Evolutionary conservation across 2,329 filamentous ascomycete genomes (phyloP).

Genomic region (Paecilomyces variotii): DNA sequence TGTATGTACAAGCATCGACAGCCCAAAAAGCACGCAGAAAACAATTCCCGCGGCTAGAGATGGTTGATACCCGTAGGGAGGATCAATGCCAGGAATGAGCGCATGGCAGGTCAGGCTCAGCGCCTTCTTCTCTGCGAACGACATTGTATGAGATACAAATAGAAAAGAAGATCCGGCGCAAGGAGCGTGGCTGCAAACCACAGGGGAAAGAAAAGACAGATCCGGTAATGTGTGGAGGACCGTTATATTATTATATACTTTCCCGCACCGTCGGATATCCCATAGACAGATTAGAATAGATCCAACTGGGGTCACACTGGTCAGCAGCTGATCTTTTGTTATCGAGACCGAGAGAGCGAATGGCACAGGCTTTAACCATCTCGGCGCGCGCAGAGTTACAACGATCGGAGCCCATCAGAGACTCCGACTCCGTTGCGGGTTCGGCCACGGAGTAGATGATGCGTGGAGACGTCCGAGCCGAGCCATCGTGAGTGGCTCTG

Average conservation of each 20-base stretch:
- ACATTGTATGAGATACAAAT: background rate
- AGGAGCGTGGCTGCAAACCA: background rate
- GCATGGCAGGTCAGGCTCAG: conserved; percentile 17
- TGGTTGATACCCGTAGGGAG: conserved; percentile 28
- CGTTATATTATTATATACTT: background rate
- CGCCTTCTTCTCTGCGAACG: background rate
- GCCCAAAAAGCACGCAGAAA: conserved; percentile 25
- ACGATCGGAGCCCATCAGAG: background rate
- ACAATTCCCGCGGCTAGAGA: conserved; percentile 25
- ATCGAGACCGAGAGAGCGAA: background rate
- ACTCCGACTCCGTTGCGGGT: background rate
- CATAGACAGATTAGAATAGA: background rate
- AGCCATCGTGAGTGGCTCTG: background rate
- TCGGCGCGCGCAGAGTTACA: background rate
- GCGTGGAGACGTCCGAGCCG: background rate
- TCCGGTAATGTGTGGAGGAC: background rate
- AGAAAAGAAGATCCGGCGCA: background rate
- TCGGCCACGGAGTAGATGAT: background rate
- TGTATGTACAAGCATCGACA: conserved; percentile 28
- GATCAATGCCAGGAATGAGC: conserved; percentile 15
- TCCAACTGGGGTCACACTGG: background rate
- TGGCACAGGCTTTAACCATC: background rate
- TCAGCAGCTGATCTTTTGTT: background rate
- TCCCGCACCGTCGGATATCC: background rate
- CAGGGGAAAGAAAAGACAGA: background rate